These are phyloP conservation scores for Lyophyllum shimeji DNA, from an alignment of 768 basidiomycete genomes.

Conservation along the genomic window DNA sequence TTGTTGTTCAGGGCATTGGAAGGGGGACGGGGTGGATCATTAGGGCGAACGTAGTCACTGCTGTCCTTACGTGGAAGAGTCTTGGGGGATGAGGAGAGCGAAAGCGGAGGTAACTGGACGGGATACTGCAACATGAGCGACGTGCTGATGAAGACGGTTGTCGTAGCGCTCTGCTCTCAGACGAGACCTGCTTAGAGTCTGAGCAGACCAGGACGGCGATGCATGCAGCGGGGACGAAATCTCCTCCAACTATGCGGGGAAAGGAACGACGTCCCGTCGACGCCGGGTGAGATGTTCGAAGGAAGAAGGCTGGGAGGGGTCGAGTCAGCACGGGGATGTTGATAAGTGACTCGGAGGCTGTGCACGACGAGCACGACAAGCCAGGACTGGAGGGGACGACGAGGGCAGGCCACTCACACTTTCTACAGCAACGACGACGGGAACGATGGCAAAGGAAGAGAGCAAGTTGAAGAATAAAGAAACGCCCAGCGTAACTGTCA, in stretches of 20 bases:
- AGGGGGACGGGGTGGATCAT: slow-evolving; percentile 33
- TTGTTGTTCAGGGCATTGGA: slow-evolving; percentile 28
- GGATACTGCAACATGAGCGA: slow-evolving; percentile 64
- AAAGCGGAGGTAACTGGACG: slow-evolving; percentile 40
- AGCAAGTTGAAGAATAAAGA: slow-evolving; percentile 20
- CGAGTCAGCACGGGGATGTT: slow-evolving; percentile 6
- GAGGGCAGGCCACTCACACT: not conserved
- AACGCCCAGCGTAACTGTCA: slow-evolving; percentile 18
- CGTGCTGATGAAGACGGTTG: slow-evolving; percentile 22
- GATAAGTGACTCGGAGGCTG: not conserved
- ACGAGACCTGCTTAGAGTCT: slow-evolving; percentile 61
- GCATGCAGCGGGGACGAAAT: slow-evolving; percentile 35
- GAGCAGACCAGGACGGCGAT: slow-evolving; percentile 38
- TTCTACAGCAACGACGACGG: slow-evolving; percentile 17
- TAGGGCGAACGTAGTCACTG: slow-evolving; percentile 39
- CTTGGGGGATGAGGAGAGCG: slow-evolving; percentile 36
- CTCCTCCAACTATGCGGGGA: slow-evolving; percentile 14
- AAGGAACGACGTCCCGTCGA: slow-evolving; percentile 27
- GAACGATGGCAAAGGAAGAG: slow-evolving; percentile 25
- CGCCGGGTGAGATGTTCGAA: slow-evolving; percentile 17
- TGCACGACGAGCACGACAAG: not conserved
- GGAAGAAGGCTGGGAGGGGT: slow-evolving; percentile 9
- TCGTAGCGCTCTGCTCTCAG: slow-evolving; percentile 41
- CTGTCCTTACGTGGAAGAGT: slow-evolving; percentile 28
- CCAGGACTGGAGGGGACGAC: not conserved